Base-by-base conservation (phyloP, 2,329 filamentous ascomycete genomes). In the Fusarium citri region DNA sequence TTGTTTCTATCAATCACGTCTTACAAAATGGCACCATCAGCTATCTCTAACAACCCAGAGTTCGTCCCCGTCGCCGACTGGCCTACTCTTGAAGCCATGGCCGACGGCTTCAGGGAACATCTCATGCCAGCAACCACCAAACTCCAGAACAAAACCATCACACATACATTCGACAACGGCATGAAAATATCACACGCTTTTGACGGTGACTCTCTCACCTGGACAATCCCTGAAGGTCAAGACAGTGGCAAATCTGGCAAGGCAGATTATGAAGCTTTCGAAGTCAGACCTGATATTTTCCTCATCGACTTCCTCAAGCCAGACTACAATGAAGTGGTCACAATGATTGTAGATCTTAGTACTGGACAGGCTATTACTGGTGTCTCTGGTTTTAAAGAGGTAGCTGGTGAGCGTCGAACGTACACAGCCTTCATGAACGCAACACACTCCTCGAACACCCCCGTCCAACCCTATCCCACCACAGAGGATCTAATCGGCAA, bases 231-330 rank as follows among this genome's bases (percentile, higher is more conserved):
- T 0, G 55, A 67, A 11, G 63, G 66, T 16, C 37, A 54, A 10
- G 66, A 37, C 3, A n/a, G 20, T 1, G 51, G 67, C 0, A 31
- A 67, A 2, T 51, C 20, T 3, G 68, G 40, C 1, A 20, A 57
- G 4, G 63, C 48, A 6, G 18, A 61, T 3, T 71, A 65, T 15
- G 45, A 68, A 8, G 54, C 68, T 3, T 71, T 49, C 7, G 63
- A 71, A 37, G 67, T 71, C 1, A 41, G 68, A 5, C 34, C 59
- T 8, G 48, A 53, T 12, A 23, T 70, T 2, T 70, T 70, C 45
- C 60, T 71, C 8, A 34, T 71, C 12, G 68, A 70, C 22, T 70
- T 71, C 14, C 22, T 57, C 37, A 71, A 71, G 9, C 55, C 68
- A 8, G 28, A 20, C 2, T 68, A 71, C 14, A 37, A 68, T 0